Base-by-base conservation (phyloP, 306 rosid genomes). In the Cercis canadensis region DNA sequence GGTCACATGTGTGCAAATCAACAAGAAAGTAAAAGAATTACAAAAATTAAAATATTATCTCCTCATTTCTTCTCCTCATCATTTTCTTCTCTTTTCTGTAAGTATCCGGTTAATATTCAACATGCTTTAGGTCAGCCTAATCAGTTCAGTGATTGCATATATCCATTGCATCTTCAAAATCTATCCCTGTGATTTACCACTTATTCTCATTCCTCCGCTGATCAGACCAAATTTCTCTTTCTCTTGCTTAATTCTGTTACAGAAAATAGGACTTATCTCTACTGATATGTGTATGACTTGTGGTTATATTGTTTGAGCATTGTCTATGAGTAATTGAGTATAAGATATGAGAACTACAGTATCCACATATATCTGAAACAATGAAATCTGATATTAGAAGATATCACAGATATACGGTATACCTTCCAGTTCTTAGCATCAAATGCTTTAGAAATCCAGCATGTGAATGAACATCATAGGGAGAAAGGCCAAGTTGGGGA, bases 401-500 rank as follows among this genome's bases (percentile, higher is more conserved):
- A n/a, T n/a, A 24, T 24, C 1, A 24, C 29, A 24, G 29, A 1
- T 24, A 24, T 24, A 3, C 29, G 43, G 73, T 29, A 75, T 88
- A 93, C 98, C 98, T 90, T 85, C 98, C 98, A 16, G 92, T 74
- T 85, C 97, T 87, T 57, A 93, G 80, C 96, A 93, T 89, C 76
- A 93, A 74, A 88, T 93, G 98, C 96, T 93, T 93, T 24, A 93
- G 81, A 77, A 90, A 93, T 73, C 98, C 98, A 36, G 6, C 39
- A 85, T 93, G 97, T 78, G 92, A 84, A 80, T 82, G 85, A 75
- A 73, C 88, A 74, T 90, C 73, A 80, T 82, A 93, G 45, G 98
- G 96, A 80, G 90, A 88, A 51, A 90, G 81, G 72, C 92, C 92
- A 33, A 93, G 82, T 43, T 82, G 79, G 34, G 92, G 86, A 69